A percentile compares a stretch with the other conserved stretches of the same genome.
Conservation (phyloP, 495 filamentous ascomycete genomes). For the Neurospora sp. region DNA sequence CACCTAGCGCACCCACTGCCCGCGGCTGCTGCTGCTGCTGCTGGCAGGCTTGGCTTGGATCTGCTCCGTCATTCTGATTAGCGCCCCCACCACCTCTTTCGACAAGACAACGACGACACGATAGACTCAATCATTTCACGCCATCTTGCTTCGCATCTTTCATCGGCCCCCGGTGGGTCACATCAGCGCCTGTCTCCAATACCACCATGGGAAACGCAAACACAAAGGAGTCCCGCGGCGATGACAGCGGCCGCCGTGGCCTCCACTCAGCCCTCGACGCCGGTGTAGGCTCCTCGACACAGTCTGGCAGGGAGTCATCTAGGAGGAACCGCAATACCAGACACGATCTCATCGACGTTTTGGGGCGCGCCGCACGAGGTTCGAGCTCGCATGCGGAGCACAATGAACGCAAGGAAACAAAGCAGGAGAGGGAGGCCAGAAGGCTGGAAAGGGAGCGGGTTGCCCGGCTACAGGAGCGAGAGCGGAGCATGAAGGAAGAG, state of each 20-base stretch:
- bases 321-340: conserved; percentile 19
- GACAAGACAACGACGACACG: not conserved
- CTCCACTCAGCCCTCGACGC: conserved; percentile 13
- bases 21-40: not conserved
- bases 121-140: not conserved
- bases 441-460: conserved; percentile 72
- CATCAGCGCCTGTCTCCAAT: not conserved
- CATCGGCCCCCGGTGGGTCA: not conserved
- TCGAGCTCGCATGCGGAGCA: conserved; percentile 20
- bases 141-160: not conserved
- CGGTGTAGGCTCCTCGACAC: conserved; percentile 10
- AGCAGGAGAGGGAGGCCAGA: conserved; percentile 80
- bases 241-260: conserved; percentile 12
- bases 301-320: conserved; percentile 12
- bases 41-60: not conserved
- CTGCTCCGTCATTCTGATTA: not conserved
- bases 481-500: conserved; percentile 87
- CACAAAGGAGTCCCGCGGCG: conserved; percentile 23
- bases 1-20: not conserved
- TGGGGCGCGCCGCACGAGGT: conserved; percentile 11
- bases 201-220: conserved; percentile 22
- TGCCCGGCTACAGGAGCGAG: conserved; percentile 67
- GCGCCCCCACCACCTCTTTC: not conserved
- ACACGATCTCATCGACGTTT: conserved; percentile 17
- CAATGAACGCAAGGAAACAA: conserved; percentile 65